Conservation (phyloP, 768 basidiomycete species). For the Lactifluus subvellereus region DNA sequence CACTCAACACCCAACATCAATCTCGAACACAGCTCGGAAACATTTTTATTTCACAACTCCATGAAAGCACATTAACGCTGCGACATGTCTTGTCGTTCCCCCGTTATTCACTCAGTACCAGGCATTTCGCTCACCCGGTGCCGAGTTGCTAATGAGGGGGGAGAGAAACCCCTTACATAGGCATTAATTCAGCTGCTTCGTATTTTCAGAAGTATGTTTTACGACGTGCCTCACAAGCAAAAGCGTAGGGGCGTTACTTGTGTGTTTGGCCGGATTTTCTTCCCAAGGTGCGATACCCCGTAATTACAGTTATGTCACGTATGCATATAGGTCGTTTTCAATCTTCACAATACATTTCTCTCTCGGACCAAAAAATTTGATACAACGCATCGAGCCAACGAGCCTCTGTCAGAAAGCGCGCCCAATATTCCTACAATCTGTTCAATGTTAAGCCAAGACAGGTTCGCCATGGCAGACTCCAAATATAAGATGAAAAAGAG, state of each 20-base stretch:
- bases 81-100: background rate
- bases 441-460: too few relatives aligned
- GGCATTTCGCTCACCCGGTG: slow-evolving; percentile 10
- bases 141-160: slow-evolving; percentile 23
- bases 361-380: background rate
- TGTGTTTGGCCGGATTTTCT: background rate
- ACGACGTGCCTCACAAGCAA: slow-evolving; percentile 16
- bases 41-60: too few relatives aligned
- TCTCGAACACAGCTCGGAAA: too few relatives aligned
- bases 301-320: background rate
- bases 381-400: background rate
- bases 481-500: too few relatives aligned
- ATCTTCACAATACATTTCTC: background rate
- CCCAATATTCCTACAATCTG: background rate
- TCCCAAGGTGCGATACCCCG: background rate
- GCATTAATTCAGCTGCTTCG: slow-evolving; percentile 22
- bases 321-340: background rate
- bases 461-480: too few relatives aligned
- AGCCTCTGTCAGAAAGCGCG: background rate
- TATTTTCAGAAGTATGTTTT: slow-evolving; percentile 14
- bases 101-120: slow-evolving; percentile 18
- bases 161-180: background rate
- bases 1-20: too few relatives aligned
- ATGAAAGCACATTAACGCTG: too few relatives aligned
- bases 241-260: background rate